A percentile compares a stretch with the other conserved stretches of the same genome.
Conservation (phyloP, 331 rosid species). For the Quercus lobata region DNA sequence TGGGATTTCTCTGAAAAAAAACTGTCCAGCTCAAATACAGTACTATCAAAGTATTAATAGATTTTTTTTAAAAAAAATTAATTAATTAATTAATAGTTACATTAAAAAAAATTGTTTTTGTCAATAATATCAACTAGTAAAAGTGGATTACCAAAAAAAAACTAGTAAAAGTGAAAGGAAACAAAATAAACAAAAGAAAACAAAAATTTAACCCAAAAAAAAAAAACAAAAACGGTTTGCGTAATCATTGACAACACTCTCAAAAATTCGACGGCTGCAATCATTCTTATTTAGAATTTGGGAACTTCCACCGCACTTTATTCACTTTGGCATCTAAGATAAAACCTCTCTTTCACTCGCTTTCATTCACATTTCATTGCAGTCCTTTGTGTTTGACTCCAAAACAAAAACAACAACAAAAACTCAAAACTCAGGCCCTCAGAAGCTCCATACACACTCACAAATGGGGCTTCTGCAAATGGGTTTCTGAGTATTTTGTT, state of each 20-base stretch:
- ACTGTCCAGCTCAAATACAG: background rate
- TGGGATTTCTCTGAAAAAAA: too few relatives aligned
- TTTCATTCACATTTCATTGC: background rate
- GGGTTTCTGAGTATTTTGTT: slow-evolving; percentile 9
- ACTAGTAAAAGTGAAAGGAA: background rate
- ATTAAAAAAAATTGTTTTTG: background rate
- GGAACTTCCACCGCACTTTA: background rate
- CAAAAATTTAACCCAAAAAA: too few relatives aligned
- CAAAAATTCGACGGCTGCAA: slow-evolving; percentile 15
- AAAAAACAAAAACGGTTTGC: too few relatives aligned
- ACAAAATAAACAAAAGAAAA: too few relatives aligned
- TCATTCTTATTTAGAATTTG: background rate
- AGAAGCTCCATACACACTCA: background rate
- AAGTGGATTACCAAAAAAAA: too few relatives aligned
- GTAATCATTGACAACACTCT: background rate
- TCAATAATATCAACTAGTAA: background rate
- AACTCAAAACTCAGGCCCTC: background rate
- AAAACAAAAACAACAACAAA: background rate
- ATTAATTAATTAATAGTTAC: too few relatives aligned
- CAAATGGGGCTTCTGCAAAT: slow-evolving; percentile 3
- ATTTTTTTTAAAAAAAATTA: too few relatives aligned
- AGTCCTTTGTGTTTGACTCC: background rate
- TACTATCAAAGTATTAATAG: too few relatives aligned
- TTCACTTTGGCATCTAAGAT: background rate
- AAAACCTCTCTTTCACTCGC: background rate